These are phyloP conservation scores for Pseudonectria buxi DNA, from an alignment of 2,329 filamentous ascomycete genomes.

Conservation along the genomic window DNA sequence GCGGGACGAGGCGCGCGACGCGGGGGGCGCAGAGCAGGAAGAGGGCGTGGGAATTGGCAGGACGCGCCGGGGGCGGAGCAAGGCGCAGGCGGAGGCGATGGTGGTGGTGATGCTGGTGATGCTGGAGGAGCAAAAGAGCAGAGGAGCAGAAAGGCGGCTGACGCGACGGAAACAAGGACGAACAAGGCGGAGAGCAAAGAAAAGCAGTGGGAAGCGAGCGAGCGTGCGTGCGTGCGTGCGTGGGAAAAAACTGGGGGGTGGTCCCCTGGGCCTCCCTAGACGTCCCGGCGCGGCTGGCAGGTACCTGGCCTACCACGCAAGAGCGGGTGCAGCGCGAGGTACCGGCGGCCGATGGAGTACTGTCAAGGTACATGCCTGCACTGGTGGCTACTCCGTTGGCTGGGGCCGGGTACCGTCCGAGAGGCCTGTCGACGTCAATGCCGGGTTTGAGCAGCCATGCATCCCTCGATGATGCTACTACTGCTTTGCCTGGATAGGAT, in stretches of 20 bases:
- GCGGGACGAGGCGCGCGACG: slow-evolving; percentile 11
- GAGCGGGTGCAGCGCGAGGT: too few species aligned
- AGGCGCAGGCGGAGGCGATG: slow-evolving; percentile 7
- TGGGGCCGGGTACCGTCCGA: too few species aligned
- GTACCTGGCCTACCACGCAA: not conserved
- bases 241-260: slow-evolving; percentile 4
- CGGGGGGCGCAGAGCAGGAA: slow-evolving; percentile 1
- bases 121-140: slow-evolving; percentile 10
- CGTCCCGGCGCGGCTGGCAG: not conserved
- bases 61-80: slow-evolving; percentile 5
- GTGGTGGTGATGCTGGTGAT: slow-evolving; percentile 8
- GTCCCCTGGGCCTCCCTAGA: too few species aligned
- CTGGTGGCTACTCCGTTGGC: not conserved
- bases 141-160: slow-evolving; percentile 19
- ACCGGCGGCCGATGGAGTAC: too few species aligned
- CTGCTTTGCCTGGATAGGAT: too few species aligned
- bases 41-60: slow-evolving; percentile 3
- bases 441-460: too few species aligned
- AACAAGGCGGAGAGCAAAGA: slow-evolving; percentile 21
- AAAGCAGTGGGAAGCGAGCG: slow-evolving; percentile 13
- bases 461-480: too few species aligned
- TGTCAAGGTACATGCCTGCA: not conserved
- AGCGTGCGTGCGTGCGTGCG: slow-evolving; percentile 13
- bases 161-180: slow-evolving; percentile 24
- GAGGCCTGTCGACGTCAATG: too few species aligned